These are phyloP conservation scores for Elaeis guineensis DNA, from an alignment of 176 grass and related monocot genomes.

Conservation along the genomic window DNA sequence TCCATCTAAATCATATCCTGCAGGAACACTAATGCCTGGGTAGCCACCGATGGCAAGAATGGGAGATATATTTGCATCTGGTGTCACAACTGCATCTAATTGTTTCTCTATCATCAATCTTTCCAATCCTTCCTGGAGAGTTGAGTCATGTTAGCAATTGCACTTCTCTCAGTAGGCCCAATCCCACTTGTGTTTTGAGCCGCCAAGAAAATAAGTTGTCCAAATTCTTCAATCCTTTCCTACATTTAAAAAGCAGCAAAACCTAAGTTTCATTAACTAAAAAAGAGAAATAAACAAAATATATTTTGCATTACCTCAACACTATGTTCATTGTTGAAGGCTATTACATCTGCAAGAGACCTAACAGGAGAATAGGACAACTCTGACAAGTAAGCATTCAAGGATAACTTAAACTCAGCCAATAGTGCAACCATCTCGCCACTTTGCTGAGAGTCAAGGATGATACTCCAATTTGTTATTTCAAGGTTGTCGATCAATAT, in stretches of 20 bases:
- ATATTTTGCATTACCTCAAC: conserved; percentile 26
- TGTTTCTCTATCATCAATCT: neutral
- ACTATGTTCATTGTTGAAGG: conserved; percentile 43
- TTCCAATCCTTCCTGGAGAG: neutral
- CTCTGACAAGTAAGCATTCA: conserved; percentile 41
- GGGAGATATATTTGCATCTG: neutral
- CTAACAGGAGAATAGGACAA: conserved; percentile 34
- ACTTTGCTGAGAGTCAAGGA: conserved; percentile 34
- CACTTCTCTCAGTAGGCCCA: neutral
- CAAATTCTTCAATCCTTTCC: neutral
- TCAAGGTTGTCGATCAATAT: conserved; percentile 43
- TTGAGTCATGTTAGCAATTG: neutral
- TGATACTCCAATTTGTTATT: conserved; percentile 30
- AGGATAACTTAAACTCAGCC: conserved; percentile 49
- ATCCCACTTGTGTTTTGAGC: neutral
- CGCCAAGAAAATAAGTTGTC: conserved; percentile 1
- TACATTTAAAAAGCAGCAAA: neutral
- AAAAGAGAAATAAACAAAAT: too few relatives aligned
- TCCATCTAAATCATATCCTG: conserved; percentile 27
- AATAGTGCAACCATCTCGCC: conserved; percentile 28
- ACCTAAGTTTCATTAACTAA: neutral
- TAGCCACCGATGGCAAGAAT: conserved; percentile 44
- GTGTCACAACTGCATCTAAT: neutral
- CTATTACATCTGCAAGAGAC: conserved; percentile 50
- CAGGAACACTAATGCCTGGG: conserved; percentile 49